phyloP scores from a whole-genome alignment of 768 basidiomycete genomes.

The Panaeolus cyanescens region DNA sequence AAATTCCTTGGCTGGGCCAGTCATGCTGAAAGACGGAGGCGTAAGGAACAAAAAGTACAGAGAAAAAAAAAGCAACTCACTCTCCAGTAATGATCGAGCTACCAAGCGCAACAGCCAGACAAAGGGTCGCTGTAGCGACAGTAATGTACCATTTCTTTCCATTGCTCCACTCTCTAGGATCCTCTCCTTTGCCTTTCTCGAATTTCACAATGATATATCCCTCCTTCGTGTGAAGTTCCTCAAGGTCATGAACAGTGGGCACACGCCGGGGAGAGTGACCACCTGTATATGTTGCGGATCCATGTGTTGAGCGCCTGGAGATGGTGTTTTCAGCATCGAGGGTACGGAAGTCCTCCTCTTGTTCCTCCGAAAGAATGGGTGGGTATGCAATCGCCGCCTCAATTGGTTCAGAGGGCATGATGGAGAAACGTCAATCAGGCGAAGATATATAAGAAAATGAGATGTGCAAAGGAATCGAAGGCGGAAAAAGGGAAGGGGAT shows the following conservation, averaged over 20 bases:
- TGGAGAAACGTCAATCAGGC: not conserved
- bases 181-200: conserved; percentile 29
- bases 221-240: conserved; percentile 16
- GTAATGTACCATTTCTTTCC: conserved; percentile 40
- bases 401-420: conserved; percentile 32
- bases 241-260: conserved; percentile 16
- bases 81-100: conserved; percentile 44
- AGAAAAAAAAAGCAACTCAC: conserved; percentile 24
- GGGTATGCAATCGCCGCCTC: conserved; percentile 28
- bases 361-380: conserved; percentile 22
- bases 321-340: conserved; percentile 23
- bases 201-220: conserved; percentile 26
- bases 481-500: not conserved
- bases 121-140: conserved; percentile 33
- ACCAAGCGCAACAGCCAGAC: conserved; percentile 37
- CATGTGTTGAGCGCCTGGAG: conserved; percentile 16
- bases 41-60: not conserved
- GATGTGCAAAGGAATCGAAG: not conserved
- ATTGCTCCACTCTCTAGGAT: conserved; percentile 36
- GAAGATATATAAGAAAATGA: not conserved
- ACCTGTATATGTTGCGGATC: conserved; percentile 2
- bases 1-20: conserved; percentile 31
- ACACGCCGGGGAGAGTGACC: not conserved
- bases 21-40: conserved; percentile 24
- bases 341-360: conserved; percentile 27